These are phyloP conservation scores for Biscogniauxia sp. DNA, from an alignment of 2,329 filamentous ascomycete genomes.

Conservation along the genomic window DNA sequence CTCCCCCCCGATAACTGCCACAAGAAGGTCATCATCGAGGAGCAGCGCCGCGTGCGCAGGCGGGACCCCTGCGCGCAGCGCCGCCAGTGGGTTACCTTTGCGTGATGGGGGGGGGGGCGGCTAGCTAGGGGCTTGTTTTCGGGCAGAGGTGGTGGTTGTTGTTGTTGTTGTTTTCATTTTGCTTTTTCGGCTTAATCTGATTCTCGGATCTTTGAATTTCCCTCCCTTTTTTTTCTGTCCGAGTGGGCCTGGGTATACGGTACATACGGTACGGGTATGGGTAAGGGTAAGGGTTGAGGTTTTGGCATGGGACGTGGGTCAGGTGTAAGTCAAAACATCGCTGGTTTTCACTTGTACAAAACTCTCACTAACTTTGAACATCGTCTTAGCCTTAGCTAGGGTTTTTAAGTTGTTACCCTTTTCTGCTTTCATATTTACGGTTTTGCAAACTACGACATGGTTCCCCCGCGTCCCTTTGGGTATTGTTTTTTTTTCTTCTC, in stretches of 20 bases:
- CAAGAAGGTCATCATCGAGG: background rate
- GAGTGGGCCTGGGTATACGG: background rate
- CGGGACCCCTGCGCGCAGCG: background rate
- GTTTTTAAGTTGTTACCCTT: background rate
- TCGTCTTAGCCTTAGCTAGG: background rate
- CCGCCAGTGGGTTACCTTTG: background rate
- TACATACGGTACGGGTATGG: background rate
- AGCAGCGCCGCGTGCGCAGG: background rate
- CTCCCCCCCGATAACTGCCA: background rate
- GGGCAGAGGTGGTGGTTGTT: no score
- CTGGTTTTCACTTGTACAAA: background rate
- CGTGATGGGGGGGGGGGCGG: background rate
- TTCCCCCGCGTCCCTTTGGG: no score
- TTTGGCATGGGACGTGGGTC: background rate
- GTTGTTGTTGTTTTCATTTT: no score
- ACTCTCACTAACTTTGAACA: background rate
- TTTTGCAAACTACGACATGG: background rate
- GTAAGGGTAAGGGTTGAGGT: background rate
- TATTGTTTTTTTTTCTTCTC: background rate
- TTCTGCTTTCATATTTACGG: background rate
- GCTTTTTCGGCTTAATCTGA: no score
- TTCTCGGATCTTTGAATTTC: no score
- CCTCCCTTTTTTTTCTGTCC: no score
- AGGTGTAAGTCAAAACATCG: background rate
- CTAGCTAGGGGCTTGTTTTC: no score